Conservation (phyloP, 345 rosid genomes). For the Linum usitatissimum region DNA sequence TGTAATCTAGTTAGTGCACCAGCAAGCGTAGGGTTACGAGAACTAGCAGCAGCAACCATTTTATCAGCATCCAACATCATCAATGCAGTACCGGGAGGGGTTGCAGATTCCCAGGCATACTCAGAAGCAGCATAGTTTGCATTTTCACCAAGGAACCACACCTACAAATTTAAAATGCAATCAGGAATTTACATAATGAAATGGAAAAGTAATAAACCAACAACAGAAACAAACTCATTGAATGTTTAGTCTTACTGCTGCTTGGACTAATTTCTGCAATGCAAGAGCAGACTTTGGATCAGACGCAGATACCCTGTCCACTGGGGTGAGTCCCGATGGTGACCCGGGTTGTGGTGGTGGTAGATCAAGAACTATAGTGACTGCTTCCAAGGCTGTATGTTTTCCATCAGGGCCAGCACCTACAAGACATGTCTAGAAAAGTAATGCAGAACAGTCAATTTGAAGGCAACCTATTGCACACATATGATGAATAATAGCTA, state of each 20-base stretch:
- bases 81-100: slow-evolving; percentile 99
- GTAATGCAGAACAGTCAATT: slow-evolving; percentile 4
- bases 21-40: slow-evolving; percentile 96
- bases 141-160: slow-evolving; percentile 99
- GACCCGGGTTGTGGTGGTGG: slow-evolving; percentile 99
- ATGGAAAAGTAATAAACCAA: background rate
- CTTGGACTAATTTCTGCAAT: slow-evolving; percentile 92
- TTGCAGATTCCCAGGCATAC: slow-evolving; percentile 99
- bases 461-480: slow-evolving; percentile 6
- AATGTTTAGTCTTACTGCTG: slow-evolving; percentile 58
- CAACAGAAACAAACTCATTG: background rate
- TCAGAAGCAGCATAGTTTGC: slow-evolving; percentile 99
- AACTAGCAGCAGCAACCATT: slow-evolving; percentile 99
- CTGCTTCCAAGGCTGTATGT: slow-evolving; percentile 98
- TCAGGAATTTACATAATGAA: slow-evolving; percentile 3
- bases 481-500: background rate
- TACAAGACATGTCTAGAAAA: slow-evolving; percentile 83
- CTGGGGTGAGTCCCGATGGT: slow-evolving; percentile 74
- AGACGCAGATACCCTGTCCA: slow-evolving; percentile 86
- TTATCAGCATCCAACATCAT: slow-evolving; percentile 99
- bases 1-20: slow-evolving; percentile 97
- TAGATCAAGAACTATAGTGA: slow-evolving; percentile 90
- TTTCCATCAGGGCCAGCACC: slow-evolving; percentile 99
- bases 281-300: slow-evolving; percentile 99
- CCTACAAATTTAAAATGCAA: slow-evolving; percentile 34